These are phyloP conservation scores for Primulina tabacum DNA, from an alignment of 257 asterid genomes.

Conservation along the genomic window DNA sequence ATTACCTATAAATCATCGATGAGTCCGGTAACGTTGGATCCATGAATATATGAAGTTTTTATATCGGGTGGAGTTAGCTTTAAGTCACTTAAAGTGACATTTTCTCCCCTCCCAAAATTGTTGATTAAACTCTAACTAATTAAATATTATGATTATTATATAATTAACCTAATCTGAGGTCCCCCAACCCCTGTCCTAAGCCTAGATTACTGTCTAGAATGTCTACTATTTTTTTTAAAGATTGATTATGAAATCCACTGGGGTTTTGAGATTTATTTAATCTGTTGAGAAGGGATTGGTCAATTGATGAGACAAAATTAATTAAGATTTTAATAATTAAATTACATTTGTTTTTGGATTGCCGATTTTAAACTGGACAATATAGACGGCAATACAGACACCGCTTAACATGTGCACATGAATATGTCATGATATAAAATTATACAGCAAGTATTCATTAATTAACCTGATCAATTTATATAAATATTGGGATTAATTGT, in stretches of 20 bases:
- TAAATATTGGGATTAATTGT: too few species aligned
- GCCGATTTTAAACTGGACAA: background rate
- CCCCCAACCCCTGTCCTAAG: background rate
- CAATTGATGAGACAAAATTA: background rate
- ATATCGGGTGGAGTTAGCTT: background rate
- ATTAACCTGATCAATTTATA: too few species aligned
- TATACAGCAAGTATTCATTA: too few species aligned
- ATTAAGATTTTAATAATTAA: too few species aligned
- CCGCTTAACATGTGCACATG: background rate
- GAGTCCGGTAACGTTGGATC: background rate
- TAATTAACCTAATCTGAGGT: background rate
- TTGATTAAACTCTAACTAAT: background rate
- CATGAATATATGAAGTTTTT: background rate
- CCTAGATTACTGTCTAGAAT: conserved; percentile 45
- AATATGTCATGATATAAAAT: too few species aligned
- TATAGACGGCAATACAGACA: background rate
- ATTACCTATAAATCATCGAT: too few species aligned
- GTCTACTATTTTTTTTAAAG: too few species aligned
- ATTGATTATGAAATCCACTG: background rate
- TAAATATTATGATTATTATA: too few species aligned
- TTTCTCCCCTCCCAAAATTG: too few species aligned
- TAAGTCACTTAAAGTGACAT: background rate
- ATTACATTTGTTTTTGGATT: too few species aligned
- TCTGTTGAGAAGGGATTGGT: background rate
- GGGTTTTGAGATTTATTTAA: background rate